phyloP scores from a whole-genome alignment of 2,329 filamentous ascomycete species.

The Calonectria ilicicola region DNA sequence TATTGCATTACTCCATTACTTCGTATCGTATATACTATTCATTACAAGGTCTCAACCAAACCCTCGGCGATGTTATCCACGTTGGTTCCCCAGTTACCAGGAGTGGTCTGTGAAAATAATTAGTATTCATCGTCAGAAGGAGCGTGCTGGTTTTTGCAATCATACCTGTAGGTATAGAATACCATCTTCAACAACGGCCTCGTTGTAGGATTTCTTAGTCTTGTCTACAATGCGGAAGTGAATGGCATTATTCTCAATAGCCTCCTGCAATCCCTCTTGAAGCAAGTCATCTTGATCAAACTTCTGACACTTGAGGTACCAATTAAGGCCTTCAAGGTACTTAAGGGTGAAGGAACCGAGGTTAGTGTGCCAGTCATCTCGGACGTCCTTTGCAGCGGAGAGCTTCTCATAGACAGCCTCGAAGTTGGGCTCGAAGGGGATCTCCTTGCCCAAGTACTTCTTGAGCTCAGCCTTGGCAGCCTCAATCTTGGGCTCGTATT shows the following conservation, averaged over 20 bases:
- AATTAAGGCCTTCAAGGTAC: constrained; percentile 60
- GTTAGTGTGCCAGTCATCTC: constrained; percentile 55
- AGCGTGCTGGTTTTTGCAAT: background rate
- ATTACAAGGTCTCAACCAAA: constrained; percentile 51
- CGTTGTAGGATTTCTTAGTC: constrained; percentile 55
- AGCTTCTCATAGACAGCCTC: constrained; percentile 57
- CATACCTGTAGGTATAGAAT: constrained; percentile 63
- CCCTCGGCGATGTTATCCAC: constrained; percentile 48
- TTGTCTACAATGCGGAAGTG: constrained; percentile 61
- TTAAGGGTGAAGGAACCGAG: constrained; percentile 53
- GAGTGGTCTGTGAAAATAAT: constrained; percentile 44
- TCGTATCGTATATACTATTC: background rate
- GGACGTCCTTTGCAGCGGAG: constrained; percentile 41
- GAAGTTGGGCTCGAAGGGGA: constrained; percentile 62
- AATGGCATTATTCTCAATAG: constrained; percentile 55
- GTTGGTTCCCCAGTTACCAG: constrained; percentile 53
- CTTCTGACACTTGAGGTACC: constrained; percentile 56
- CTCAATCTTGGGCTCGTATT: constrained; percentile 58
- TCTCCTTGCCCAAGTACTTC: constrained; percentile 53
- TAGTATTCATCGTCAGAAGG: background rate
- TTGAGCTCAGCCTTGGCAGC: constrained; percentile 53
- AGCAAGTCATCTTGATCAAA: constrained; percentile 62
- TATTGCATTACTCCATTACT: background rate
- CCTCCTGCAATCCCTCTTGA: constrained; percentile 61
- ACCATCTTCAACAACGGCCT: constrained; percentile 61